Evolutionary conservation across 2,329 filamentous ascomycete genomes (phyloP), one percentile per base, ranked within the genome.

Genomic region (Diaporthe sp.): DNA sequence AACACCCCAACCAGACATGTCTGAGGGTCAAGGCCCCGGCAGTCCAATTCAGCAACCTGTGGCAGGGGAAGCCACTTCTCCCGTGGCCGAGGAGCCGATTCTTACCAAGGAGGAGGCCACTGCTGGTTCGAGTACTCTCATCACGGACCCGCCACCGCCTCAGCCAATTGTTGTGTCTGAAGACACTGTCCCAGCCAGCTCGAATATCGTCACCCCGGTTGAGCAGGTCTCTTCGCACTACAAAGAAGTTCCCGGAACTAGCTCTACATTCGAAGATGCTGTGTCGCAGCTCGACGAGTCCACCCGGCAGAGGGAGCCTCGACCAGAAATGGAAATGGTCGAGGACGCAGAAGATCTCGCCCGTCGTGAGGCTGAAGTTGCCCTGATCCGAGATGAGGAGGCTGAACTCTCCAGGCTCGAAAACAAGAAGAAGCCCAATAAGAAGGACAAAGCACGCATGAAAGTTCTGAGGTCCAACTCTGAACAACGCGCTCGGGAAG

Each of bases 381-480:
- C 47, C 4, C 5, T 70, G 30, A 44, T 59, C 12, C 68, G 51
- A 42, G 63, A 75, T n/a, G 74, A 75, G 30, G 53, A 66, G 17
- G 63, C 39, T 15, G 69, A 74, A 30, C 47, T 75, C 1, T 70
- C 68, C 39, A 58, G 69, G 61, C 72, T 75, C 8, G 66, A 69
- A 35, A 56, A 42, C 37, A 75, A 72, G 61, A 75, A 58, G 27
- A 75, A 74, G n/a, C 72, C 37, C 19, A 72, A 42, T 47, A 75
- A 71, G 50, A 75, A 74, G 25, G 74, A 74, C 50, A 75, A 75
- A 53, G 30, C 32, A 39, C 74, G 72, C 32, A 69, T 75, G 30
- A 75, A 56, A 25, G 22, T 35, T 12, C 30, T 75, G 61, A 53
- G 68, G 35, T 56, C 72, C 3, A 75, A 72, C 25, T 56, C 68